These are phyloP conservation scores for Aspergillus novofumigatus DNA, from an alignment of 2,329 filamentous ascomycete genomes.

Conservation along the genomic window DNA sequence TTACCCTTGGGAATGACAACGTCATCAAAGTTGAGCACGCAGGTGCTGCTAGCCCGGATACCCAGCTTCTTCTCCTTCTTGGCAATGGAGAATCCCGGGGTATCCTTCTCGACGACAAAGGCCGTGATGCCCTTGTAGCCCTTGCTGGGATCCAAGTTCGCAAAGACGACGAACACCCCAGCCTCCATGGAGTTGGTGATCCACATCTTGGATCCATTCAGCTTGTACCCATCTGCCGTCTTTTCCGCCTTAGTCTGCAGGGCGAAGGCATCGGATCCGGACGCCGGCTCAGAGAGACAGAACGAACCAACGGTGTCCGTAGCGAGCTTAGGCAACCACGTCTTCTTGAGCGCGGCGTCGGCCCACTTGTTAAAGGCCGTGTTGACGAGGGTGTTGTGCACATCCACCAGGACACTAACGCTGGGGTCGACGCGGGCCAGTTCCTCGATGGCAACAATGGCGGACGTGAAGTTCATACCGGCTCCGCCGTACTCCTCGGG, in stretches of 20 bases:
- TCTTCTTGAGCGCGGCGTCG: slow-evolving; percentile 70
- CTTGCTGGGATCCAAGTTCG: slow-evolving; percentile 86
- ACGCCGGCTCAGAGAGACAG: slow-evolving; percentile 87
- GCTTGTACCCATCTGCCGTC: slow-evolving; percentile 76
- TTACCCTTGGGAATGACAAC: slow-evolving; percentile 85
- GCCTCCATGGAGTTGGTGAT: slow-evolving; percentile 97
- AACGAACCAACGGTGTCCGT: slow-evolving; percentile 88
- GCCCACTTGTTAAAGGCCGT: slow-evolving; percentile 86
- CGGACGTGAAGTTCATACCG: slow-evolving; percentile 97
- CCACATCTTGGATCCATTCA: slow-evolving; percentile 98
- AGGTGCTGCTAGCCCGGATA: slow-evolving; percentile 92
- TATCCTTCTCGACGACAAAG: slow-evolving; percentile 88
- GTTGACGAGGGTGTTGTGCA: slow-evolving; percentile 97
- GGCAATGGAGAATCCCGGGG: slow-evolving; percentile 84
- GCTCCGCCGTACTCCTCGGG: slow-evolving; percentile 95
- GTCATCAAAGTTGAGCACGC: slow-evolving; percentile 96
- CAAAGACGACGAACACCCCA: slow-evolving; percentile 94
- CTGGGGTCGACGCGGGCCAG: slow-evolving; percentile 89
- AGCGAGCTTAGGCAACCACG: slow-evolving; percentile 83
- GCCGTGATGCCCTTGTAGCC: slow-evolving; percentile 97
- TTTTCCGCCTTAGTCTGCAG: slow-evolving; percentile 85
- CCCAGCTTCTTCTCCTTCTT: slow-evolving; percentile 99
- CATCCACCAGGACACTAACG: slow-evolving; percentile 91
- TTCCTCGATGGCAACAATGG: slow-evolving; percentile 96
- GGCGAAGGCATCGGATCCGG: slow-evolving; percentile 93